A percentile compares a stretch with the other conserved stretches of the same genome.
Evolutionary conservation across 106 monocot species (phyloP).

Genomic region (Dioscorea zingiberensis): DNA sequence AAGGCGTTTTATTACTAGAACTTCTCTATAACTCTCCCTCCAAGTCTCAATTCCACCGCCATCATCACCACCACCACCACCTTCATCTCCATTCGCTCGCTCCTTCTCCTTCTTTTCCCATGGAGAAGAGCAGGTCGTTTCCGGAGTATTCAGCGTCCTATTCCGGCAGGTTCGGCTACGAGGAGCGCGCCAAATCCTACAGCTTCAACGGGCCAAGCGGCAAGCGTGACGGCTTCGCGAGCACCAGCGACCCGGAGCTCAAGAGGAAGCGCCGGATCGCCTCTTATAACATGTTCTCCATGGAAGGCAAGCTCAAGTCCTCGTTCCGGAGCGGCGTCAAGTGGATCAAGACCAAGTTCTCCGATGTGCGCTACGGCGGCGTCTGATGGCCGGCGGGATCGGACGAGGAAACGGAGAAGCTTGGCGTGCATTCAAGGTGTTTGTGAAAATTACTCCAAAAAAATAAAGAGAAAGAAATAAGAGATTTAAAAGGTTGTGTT

Average conservation of each 20-base stretch:
- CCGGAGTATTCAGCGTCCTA: conserved; percentile 22
- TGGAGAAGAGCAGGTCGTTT: conserved; percentile 62
- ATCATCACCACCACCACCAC: no score
- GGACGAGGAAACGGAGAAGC: no score
- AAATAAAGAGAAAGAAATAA: no score
- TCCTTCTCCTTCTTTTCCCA: neutral
- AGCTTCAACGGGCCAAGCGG: conserved; percentile 56
- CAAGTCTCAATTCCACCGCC: neutral
- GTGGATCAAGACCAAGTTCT: conserved; percentile 75
- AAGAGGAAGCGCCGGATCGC: conserved; percentile 59
- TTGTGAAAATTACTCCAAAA: no score
- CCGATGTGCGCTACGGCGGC: conserved; percentile 23
- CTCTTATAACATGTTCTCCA: conserved; percentile 46
- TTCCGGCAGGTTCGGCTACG: conserved; percentile 27
- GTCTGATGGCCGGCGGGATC: no score
- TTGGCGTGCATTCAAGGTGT: no score
- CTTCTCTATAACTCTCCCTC: conserved; percentile 2
- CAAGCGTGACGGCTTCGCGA: conserved; percentile 11
- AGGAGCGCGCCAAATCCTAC: conserved; percentile 39
- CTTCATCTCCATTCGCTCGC: neutral
- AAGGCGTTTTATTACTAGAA: no score
- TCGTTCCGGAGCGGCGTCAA: conserved; percentile 48
- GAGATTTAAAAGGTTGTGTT: no score
- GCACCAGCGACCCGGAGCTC: conserved; percentile 37
- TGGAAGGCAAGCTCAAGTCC: conserved; percentile 49